Percentiles rank a stretch among this genome's conserved stretches.
phyloP scores from a whole-genome alignment of 306 rosid genomes.

The Geum urbanum region DNA sequence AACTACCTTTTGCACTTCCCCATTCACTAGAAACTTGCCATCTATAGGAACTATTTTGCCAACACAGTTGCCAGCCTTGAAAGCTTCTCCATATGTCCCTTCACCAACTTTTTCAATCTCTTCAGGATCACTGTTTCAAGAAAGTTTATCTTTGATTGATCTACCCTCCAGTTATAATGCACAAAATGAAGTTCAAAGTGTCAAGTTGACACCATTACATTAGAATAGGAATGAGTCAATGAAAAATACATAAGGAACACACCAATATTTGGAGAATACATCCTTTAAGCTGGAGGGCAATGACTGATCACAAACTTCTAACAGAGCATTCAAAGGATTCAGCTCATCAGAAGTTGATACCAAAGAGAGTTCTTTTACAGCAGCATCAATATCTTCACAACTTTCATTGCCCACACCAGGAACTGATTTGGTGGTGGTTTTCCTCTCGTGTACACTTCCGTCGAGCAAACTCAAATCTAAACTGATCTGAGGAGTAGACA shows the following conservation, averaged over 20 bases:
- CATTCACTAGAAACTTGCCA: conserved; percentile 78
- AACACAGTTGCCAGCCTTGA: conserved; percentile 67
- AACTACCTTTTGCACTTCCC: conserved; percentile 84
- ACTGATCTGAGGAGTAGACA: conserved; percentile 20
- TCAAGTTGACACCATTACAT: not conserved
- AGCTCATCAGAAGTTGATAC: conserved; percentile 47
- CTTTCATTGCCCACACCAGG: conserved; percentile 27
- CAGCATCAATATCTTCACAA: conserved; percentile 47
- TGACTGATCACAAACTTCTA: conserved; percentile 79
- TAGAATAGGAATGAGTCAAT: not conserved
- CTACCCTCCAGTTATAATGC: conserved; percentile 5
- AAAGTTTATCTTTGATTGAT: conserved; percentile 19
- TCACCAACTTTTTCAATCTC: conserved; percentile 74
- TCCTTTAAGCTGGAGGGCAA: conserved; percentile 53
- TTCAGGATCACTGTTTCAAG: conserved; percentile 50
- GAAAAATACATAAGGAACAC: conserved; percentile 23
- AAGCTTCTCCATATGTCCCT: conserved; percentile 96
- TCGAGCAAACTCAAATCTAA: conserved; percentile 16
- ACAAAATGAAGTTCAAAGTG: conserved; percentile 9
- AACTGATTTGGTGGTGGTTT: conserved; percentile 15
- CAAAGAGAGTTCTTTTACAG: conserved; percentile 68
- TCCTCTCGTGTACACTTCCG: conserved; percentile 24
- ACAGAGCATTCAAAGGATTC: conserved; percentile 55
- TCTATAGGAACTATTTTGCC: conserved; percentile 92
- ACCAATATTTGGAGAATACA: conserved; percentile 59